Evolutionary conservation across 2,329 filamentous ascomycete genomes (phyloP).

Genomic region (Microdochium paspali): DNA sequence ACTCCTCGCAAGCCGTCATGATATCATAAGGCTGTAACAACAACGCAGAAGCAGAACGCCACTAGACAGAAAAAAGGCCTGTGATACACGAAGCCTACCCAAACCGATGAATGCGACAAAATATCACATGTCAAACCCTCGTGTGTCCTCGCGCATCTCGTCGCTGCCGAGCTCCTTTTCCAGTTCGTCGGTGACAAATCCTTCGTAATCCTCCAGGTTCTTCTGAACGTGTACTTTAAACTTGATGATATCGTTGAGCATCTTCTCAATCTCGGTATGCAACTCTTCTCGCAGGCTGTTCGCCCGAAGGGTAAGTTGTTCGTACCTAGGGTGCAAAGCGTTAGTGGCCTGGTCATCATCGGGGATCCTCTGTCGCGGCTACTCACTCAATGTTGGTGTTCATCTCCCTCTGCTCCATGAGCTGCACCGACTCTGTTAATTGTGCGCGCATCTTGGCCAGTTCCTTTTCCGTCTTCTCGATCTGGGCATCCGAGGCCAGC

Average conservation of each 20-base stretch:
- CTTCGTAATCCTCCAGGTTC: conserved; percentile 86
- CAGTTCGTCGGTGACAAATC: conserved; percentile 88
- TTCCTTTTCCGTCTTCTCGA: conserved; percentile 98
- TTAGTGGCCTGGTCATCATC: neutral
- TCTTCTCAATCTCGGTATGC: conserved; percentile 93
- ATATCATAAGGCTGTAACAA: neutral
- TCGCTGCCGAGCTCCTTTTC: conserved; percentile 70
- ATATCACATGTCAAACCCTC: conserved; percentile 33
- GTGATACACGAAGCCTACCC: no score
- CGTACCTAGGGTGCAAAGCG: conserved; percentile 50
- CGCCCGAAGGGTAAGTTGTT: conserved; percentile 79
- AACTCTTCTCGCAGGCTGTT: conserved; percentile 86
- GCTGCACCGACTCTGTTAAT: conserved; percentile 75
- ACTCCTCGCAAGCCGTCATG: neutral
- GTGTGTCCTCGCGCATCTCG: conserved; percentile 44
- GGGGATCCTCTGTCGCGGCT: neutral
- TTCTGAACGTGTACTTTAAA: conserved; percentile 98
- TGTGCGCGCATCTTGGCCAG: conserved; percentile 84
- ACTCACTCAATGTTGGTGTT: conserved; percentile 89
- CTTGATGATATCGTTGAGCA: conserved; percentile 94
- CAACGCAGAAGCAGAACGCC: neutral
- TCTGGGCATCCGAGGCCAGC: conserved; percentile 81
- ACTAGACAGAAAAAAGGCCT: no score
- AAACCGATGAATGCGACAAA: neutral
- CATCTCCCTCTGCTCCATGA: conserved; percentile 93